These are phyloP conservation scores for Stephanocyclus meneghinianus DNA, from an alignment of 352 stramenopile species.

Conservation along the genomic window DNA sequence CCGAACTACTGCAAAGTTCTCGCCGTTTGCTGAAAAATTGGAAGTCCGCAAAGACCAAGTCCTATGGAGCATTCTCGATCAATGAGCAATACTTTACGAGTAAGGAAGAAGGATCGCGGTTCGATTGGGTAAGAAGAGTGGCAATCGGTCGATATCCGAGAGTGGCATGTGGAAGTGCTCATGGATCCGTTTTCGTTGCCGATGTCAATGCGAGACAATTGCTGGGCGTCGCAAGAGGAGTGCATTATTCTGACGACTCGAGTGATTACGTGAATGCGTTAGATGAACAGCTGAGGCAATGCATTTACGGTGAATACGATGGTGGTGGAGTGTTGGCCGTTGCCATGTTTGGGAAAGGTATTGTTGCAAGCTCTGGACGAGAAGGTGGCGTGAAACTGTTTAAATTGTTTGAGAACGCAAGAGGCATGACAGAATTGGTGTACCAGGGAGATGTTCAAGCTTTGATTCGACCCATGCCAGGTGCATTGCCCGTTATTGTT, in stretches of 20 bases:
- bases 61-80: constrained; percentile 30
- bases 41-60: constrained; percentile 9
- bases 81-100: constrained; percentile 24
- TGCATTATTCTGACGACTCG: constrained; percentile 22
- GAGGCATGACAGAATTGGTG: constrained; percentile 32
- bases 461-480: constrained; percentile 27
- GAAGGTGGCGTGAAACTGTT: constrained; percentile 58
- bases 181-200: constrained; percentile 55
- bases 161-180: constrained; percentile 56
- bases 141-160: constrained; percentile 64
- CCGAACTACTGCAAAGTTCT: constrained; percentile 6
- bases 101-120: constrained; percentile 6
- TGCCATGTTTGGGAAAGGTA: constrained; percentile 41
- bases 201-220: constrained; percentile 58
- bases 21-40: constrained; percentile 27
- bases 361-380: constrained; percentile 53
- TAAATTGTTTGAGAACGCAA: constrained; percentile 28
- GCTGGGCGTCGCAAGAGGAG: constrained; percentile 26
- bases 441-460: constrained; percentile 31
- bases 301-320: constrained; percentile 53
- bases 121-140: constrained; percentile 71
- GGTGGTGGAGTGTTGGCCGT: constrained; percentile 64
- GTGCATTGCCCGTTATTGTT: constrained; percentile 35
- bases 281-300: constrained; percentile 18
- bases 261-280: neutral